phyloP scores from a whole-genome alignment of 2,329 filamentous ascomycete species.

The Epichloe gansuensis region DNA sequence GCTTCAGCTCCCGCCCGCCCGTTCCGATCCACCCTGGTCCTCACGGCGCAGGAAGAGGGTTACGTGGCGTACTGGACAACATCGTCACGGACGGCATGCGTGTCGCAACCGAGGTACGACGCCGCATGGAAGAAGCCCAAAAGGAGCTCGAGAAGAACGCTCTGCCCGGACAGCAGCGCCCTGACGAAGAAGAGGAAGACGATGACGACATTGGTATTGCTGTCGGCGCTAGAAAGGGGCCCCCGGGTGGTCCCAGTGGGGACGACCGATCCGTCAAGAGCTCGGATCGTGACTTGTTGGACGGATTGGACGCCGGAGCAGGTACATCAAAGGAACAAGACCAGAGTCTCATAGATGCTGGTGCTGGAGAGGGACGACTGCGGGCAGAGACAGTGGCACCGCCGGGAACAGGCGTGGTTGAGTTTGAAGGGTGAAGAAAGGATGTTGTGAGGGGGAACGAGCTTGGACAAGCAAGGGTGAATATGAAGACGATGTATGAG shows the following conservation, averaged over 20 bases:
- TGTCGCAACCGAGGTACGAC: slow-evolving; percentile 80
- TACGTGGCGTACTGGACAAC: slow-evolving; percentile 88
- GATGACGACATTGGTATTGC: slow-evolving; percentile 39
- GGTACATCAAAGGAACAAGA: slow-evolving; percentile 28
- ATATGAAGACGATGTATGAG: slow-evolving; percentile 8
- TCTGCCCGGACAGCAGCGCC: slow-evolving; percentile 45
- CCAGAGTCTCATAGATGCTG: slow-evolving; percentile 23
- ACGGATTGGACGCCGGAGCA: slow-evolving; percentile 61
- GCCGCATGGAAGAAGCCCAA: slow-evolving; percentile 92
- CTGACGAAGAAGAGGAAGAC: slow-evolving; percentile 61
- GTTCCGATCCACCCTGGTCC: slow-evolving; percentile 27
- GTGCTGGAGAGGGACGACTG: slow-evolving; percentile 14
- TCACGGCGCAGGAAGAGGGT: slow-evolving; percentile 49
- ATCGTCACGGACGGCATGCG: slow-evolving; percentile 97
- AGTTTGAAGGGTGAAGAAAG: slow-evolving; percentile 27
- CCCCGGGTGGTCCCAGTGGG: slow-evolving; percentile 24
- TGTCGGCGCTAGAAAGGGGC: slow-evolving; percentile 25
- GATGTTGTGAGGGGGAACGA: background rate
- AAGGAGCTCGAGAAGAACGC: slow-evolving; percentile 79
- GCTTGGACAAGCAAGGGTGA: background rate
- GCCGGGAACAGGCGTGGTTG: slow-evolving; percentile 24
- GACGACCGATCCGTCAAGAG: slow-evolving; percentile 52
- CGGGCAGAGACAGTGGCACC: slow-evolving; percentile 16
- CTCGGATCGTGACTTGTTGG: slow-evolving; percentile 56
- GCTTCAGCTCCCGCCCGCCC: slow-evolving; percentile 33